Base-by-base conservation (phyloP, 176 grass and related monocot genomes). In the Phoenix roebelenii region DNA sequence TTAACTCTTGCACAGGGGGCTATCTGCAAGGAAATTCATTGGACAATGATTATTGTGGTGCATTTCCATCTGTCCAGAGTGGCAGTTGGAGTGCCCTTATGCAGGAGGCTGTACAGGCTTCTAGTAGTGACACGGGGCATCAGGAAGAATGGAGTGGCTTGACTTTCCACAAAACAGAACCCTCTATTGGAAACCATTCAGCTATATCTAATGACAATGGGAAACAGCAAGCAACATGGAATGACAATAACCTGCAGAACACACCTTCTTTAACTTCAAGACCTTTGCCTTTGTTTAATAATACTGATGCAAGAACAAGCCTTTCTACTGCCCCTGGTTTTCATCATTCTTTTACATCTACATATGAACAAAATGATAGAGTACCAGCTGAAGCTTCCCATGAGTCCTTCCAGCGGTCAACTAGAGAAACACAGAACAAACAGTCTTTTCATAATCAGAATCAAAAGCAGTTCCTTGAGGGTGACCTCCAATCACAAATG, bases 41-140 rank as follows among this genome's bases (percentile, higher is more conserved):
- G 66, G 70, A 78, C 48, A 87, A 74, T 78, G 77, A 76, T 67
- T 82, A 80, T 57, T 64, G 71, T 68, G 80, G 83, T 54, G 69
- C 74, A 69, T 75, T 80, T 59, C 73, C 86, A 68, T 87, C 92
- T 75, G 39, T 83, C 20, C 83, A 88, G 69, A 85, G 86, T 63
- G 87, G 92, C 61, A 97, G 87, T 57, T 97, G 92, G 92, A 97
- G 92, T 65, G 92, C 92, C 44, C 87, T 97, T 67, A 91, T 97
- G 92, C 92, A 97, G 74, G 87, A 97, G 28, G 87, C 92, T 0
- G 55, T 97, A 58, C 83, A 97, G 68, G 80, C 72, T 69, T 85
- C 87, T 44, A 82, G 74, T 68, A 97, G 84, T 78, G 81, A 91
- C 16, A 82, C 81, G 65, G 82, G 63, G 66, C 68, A 80, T 20